These are phyloP conservation scores for Hirschfeldia incana DNA, from an alignment of 345 rosid species.

Conservation along the genomic window DNA sequence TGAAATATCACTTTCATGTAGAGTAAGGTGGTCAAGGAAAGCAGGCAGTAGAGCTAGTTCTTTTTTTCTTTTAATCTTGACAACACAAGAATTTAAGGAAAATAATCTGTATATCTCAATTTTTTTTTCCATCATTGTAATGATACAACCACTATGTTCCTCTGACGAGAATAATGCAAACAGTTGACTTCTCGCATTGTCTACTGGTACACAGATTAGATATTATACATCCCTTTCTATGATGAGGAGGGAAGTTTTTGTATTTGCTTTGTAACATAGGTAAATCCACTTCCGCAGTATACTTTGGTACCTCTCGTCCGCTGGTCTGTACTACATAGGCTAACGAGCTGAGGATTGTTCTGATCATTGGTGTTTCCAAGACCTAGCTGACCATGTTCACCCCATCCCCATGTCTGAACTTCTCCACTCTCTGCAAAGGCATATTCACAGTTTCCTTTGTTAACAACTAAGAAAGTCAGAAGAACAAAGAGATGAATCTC, in stretches of 20 bases:
- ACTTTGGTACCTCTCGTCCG: constrained; percentile 35
- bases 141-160: neutral
- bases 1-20: constrained; percentile 22
- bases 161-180: constrained; percentile 23
- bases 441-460: constrained; percentile 1
- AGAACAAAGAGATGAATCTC: neutral
- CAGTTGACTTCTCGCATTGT: constrained; percentile 12
- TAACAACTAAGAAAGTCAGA: neutral
- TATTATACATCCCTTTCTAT: neutral
- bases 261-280: constrained; percentile 45
- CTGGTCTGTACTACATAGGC: constrained; percentile 31
- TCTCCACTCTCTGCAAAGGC: constrained; percentile 55
- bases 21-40: constrained; percentile 28
- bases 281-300: constrained; percentile 92
- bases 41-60: constrained; percentile 17
- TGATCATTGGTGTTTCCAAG: constrained; percentile 64
- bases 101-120: constrained; percentile 19
- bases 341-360: constrained; percentile 51
- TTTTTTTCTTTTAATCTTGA: neutral
- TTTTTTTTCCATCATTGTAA: constrained; percentile 24
- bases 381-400: constrained; percentile 96
- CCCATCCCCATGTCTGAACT: constrained; percentile 94
- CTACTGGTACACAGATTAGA: constrained; percentile 20
- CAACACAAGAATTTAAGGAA: constrained; percentile 2
- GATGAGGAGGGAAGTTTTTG: constrained; percentile 13